phyloP scores from a whole-genome alignment of 768 basidiomycete species.

The Aureoboletus auriporus region DNA sequence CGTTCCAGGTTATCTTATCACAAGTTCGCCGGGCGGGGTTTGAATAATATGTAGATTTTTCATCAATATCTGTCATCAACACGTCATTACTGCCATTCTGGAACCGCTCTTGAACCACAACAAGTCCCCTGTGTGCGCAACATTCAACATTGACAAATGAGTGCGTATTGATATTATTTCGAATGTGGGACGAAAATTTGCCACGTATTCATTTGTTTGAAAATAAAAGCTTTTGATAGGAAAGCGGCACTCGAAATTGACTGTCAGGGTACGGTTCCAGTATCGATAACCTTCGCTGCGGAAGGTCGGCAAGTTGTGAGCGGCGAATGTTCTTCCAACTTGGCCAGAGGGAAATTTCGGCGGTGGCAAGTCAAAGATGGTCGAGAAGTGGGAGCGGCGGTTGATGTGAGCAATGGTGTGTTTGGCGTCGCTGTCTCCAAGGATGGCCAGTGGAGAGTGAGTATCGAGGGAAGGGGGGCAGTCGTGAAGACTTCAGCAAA shows the following conservation, averaged over 20 bases:
- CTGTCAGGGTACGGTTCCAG: background rate
- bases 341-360: background rate
- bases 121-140: too few species aligned
- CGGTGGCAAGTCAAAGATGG: conserved; percentile 1
- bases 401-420: background rate
- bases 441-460: conserved; percentile 9
- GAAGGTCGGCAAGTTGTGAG: conserved; percentile 6
- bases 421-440: conserved; percentile 3
- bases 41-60: too few species aligned
- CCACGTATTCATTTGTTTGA: background rate
- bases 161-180: too few species aligned
- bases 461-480: background rate
- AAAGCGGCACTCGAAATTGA: conserved; percentile 6
- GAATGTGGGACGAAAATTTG: too few species aligned
- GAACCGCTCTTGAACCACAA: too few species aligned
- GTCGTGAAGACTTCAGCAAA: conserved; percentile 2
- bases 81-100: too few species aligned
- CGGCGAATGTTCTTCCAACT: background rate
- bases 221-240: background rate
- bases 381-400: background rate
- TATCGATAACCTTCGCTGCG: conserved; percentile 3
- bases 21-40: too few species aligned
- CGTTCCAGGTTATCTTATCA: too few species aligned
- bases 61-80: too few species aligned
- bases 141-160: too few species aligned